Percentiles rank a stretch among this genome's conserved stretches.
Conservation (phyloP, 306 rosid species). For the Canavalia ensiformis region DNA sequence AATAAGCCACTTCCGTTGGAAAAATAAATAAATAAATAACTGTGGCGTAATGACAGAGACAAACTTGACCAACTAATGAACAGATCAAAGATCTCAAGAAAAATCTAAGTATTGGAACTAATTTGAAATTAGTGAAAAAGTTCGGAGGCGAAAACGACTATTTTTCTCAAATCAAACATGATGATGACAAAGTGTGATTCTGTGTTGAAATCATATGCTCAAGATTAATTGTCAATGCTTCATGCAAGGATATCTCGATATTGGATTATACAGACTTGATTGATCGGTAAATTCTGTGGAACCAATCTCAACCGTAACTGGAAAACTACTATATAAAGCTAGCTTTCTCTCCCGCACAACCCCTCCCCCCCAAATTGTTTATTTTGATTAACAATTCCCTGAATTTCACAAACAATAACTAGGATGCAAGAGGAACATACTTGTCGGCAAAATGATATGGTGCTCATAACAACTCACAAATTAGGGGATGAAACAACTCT, state of each 20-base stretch:
- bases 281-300: not conserved
- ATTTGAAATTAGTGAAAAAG: too few species aligned
- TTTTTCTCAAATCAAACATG: too few species aligned
- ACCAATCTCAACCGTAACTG: not conserved
- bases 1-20: too few species aligned
- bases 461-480: slow-evolving; percentile 14
- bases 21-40: too few species aligned
- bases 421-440: slow-evolving; percentile 1
- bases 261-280: not conserved
- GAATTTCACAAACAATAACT: slow-evolving; percentile 31
- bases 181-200: too few species aligned
- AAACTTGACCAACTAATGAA: too few species aligned
- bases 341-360: not conserved
- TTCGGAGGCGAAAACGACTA: too few species aligned
- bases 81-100: too few species aligned
- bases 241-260: not conserved
- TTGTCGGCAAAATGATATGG: not conserved
- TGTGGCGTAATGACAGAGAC: too few species aligned
- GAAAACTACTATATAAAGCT: not conserved
- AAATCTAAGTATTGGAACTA: too few species aligned
- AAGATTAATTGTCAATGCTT: too few species aligned
- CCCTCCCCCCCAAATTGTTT: not conserved
- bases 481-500: slow-evolving; percentile 4
- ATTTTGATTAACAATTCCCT: slow-evolving; percentile 17
- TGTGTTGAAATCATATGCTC: not conserved